Evolutionary conservation across 2,329 filamentous ascomycete species (phyloP).

Genomic region (Ophiostoma pallidulum): DNA sequence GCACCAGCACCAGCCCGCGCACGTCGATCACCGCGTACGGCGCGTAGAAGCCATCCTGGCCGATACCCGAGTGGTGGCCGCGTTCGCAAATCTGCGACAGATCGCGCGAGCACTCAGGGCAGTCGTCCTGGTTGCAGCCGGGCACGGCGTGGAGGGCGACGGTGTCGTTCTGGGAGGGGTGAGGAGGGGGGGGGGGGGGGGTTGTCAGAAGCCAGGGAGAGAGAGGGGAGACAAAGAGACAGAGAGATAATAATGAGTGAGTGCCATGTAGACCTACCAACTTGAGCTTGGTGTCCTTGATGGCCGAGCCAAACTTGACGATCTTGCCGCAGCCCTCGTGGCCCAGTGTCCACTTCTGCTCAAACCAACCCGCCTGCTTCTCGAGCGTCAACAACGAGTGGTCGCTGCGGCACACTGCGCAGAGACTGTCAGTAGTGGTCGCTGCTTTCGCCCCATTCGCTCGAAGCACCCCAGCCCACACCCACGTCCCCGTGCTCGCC

Average conservation of each 20-base stretch:
- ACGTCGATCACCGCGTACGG: constrained; percentile 1
- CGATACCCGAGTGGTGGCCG: constrained; percentile 6
- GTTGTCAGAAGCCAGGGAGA: too few relatives aligned
- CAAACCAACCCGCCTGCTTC: constrained; percentile 6
- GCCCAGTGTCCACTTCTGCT: constrained; percentile 3
- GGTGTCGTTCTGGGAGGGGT: neutral
- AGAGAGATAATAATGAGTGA: too few relatives aligned
- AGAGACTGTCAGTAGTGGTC: neutral
- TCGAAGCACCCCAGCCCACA: too few relatives aligned
- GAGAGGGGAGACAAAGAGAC: too few relatives aligned
- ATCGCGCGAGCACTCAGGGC: constrained; percentile 6
- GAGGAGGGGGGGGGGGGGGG: neutral
- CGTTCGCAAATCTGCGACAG: constrained; percentile 6
- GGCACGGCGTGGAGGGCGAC: constrained; percentile 2
- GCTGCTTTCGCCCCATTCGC: too few relatives aligned
- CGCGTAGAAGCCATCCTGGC: constrained; percentile 6
- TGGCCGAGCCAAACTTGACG: neutral
- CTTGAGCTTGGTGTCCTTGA: neutral
- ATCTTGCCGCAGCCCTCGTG: constrained; percentile 5
- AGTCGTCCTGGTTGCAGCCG: constrained; percentile 2
- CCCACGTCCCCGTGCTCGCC: too few relatives aligned
- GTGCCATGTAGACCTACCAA: neutral
- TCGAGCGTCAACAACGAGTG: constrained; percentile 5
- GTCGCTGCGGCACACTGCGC: constrained; percentile 4
- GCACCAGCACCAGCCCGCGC: neutral